Conservation (phyloP, 1,284 basidiomycete genomes). For the Sporisorium scitamineum region DNA sequence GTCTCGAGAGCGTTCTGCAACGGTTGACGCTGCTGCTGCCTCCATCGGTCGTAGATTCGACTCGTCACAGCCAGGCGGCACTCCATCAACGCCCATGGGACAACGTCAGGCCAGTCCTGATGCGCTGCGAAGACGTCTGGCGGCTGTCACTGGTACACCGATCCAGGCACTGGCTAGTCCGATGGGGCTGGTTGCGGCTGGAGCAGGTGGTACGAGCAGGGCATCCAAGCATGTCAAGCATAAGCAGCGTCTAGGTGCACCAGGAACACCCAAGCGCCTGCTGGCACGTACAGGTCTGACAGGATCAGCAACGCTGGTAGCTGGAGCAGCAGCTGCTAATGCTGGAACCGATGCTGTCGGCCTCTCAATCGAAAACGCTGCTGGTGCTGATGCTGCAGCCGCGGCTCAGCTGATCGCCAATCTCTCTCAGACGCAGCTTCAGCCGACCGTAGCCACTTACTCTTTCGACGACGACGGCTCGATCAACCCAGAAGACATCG, state of each 20-base stretch:
- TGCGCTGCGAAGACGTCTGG: constrained; percentile 39
- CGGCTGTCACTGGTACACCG: constrained; percentile 41
- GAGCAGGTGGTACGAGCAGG: constrained; percentile 15
- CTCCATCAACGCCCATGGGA: constrained; percentile 39
- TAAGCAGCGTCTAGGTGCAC: constrained; percentile 44
- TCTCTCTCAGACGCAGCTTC: constrained; percentile 26
- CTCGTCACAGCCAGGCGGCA: constrained; percentile 41
- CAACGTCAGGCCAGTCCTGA: constrained; percentile 43
- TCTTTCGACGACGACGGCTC: constrained; percentile 56
- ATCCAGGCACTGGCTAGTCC: constrained; percentile 38
- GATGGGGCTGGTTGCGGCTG: constrained; percentile 12
- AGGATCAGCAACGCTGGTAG: constrained; percentile 28
- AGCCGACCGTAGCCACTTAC: constrained; percentile 21
- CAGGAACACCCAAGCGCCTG: constrained; percentile 44
- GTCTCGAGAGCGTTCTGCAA: constrained; percentile 33
- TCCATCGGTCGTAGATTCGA: constrained; percentile 19
- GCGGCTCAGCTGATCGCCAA: constrained; percentile 38
- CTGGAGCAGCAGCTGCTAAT: background rate
- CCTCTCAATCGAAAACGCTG: background rate
- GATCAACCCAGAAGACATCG: constrained; percentile 51
- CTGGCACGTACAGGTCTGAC: constrained; percentile 15
- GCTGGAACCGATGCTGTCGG: constrained; percentile 6
- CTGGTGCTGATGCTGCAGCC: constrained; percentile 12
- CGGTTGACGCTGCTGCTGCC: constrained; percentile 18
- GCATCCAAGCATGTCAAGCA: constrained; percentile 36